Conservation (phyloP, 495 filamentous ascomycete species). For the Achaetomiella virescens region DNA sequence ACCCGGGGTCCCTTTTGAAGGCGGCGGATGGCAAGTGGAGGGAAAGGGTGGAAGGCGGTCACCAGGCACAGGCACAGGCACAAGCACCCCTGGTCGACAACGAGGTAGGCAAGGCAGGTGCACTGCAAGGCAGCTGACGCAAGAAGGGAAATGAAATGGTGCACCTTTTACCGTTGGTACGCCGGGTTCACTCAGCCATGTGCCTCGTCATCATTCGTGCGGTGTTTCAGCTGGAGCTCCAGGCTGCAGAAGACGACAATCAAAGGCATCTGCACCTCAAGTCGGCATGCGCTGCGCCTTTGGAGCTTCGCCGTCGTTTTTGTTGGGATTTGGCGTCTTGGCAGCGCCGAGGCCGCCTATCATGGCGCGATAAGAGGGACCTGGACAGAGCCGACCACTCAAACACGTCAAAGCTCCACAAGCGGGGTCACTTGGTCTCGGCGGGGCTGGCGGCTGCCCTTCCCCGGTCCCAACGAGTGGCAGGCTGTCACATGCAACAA, state of each 20-base stretch:
- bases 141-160: background rate
- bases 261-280: background rate
- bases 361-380: too few relatives aligned
- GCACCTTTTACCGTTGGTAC: background rate
- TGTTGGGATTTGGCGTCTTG: conserved; percentile 1
- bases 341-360: too few relatives aligned
- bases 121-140: conserved; percentile 2
- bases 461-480: too few relatives aligned
- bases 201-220: conserved; percentile 18
- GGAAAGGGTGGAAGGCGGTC: background rate
- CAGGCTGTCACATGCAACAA: too few relatives aligned
- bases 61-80: background rate
- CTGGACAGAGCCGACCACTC: too few relatives aligned
- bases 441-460: too few relatives aligned
- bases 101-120: background rate
- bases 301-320: conserved; percentile 1
- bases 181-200: conserved; percentile 9
- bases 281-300: background rate
- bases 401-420: too few relatives aligned
- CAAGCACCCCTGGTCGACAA: background rate
- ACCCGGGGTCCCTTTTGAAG: too few relatives aligned
- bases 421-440: too few relatives aligned
- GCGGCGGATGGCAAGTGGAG: background rate
- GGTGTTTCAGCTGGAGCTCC: background rate
- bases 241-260: background rate